phyloP scores from a whole-genome alignment of 306 rosid genomes.

The Vigna radiata region DNA sequence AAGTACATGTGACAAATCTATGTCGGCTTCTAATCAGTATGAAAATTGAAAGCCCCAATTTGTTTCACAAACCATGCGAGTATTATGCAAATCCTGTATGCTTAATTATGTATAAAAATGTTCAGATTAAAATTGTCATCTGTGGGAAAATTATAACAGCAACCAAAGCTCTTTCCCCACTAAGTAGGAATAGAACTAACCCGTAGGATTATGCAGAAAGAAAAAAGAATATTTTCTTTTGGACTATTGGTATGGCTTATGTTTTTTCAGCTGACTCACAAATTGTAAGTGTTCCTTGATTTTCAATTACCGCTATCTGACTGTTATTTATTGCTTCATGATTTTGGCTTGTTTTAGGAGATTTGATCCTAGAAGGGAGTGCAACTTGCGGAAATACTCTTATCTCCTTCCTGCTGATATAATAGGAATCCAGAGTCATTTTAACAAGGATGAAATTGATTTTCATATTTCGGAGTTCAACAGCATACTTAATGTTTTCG shows the following conservation, averaged over 20 bases:
- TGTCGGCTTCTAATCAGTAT: neutral
- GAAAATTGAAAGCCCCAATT: constrained; percentile 3
- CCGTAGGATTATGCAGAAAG: neutral
- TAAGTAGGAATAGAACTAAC: constrained; percentile 17
- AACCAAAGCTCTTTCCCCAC: neutral
- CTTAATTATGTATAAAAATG: constrained; percentile 1
- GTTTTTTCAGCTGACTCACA: neutral
- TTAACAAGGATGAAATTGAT: constrained; percentile 62
- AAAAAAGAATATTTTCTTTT: neutral
- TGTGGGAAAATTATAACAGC: constrained; percentile 1
- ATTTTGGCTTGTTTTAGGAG: constrained; percentile 62
- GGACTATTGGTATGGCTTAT: constrained; percentile 3
- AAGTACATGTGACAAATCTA: constrained; percentile 19
- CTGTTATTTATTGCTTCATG: neutral
- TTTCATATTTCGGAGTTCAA: constrained; percentile 82
- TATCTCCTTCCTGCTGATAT: constrained; percentile 84
- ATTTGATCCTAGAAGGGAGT: constrained; percentile 93
- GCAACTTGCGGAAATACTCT: constrained; percentile 84
- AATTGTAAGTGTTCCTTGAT: neutral
- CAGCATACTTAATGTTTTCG: constrained; percentile 65
- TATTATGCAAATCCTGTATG: neutral
- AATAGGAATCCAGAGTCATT: constrained; percentile 77
- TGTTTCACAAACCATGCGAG: neutral
- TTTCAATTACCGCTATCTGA: neutral
- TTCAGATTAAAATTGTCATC: constrained; percentile 21